phyloP scores from a whole-genome alignment of 2,329 filamentous ascomycete genomes.

The Cryoendolithus antarcticus region DNA sequence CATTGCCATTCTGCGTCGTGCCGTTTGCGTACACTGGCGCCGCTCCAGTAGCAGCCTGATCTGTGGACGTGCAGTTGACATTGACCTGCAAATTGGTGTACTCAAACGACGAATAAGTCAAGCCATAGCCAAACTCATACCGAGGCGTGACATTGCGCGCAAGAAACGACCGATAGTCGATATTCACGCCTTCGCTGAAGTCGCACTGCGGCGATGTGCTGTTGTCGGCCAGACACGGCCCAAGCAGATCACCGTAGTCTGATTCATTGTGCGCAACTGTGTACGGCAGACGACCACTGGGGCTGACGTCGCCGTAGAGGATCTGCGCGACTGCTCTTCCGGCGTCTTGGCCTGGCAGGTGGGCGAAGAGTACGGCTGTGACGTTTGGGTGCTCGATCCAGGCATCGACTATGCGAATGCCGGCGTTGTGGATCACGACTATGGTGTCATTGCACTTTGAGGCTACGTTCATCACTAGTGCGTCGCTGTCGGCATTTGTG shows the following conservation, averaged over 20 bases:
- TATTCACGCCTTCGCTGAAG: slow-evolving; percentile 25
- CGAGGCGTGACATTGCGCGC: slow-evolving; percentile 19
- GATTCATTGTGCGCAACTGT: slow-evolving; percentile 45
- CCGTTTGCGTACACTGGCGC: slow-evolving; percentile 18
- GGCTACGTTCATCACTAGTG: slow-evolving; percentile 45
- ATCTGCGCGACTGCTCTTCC: slow-evolving; percentile 44
- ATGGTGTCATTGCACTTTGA: slow-evolving; percentile 49
- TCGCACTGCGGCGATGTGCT: slow-evolving; percentile 19
- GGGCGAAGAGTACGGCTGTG: slow-evolving; percentile 51
- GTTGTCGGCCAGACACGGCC: slow-evolving; percentile 15
- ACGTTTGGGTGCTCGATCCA: slow-evolving; percentile 54
- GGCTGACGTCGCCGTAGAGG: slow-evolving; percentile 45
- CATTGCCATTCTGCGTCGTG: slow-evolving; percentile 17
- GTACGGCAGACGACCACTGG: slow-evolving; percentile 49
- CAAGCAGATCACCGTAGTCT: slow-evolving; percentile 41
- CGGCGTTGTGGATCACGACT: slow-evolving; percentile 54
- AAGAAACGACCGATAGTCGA: slow-evolving; percentile 25
- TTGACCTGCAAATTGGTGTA: slow-evolving; percentile 19
- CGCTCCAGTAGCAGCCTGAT: slow-evolving; percentile 6
- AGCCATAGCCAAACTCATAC: slow-evolving; percentile 25
- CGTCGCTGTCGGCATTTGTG: slow-evolving; percentile 36
- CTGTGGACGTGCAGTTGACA: slow-evolving; percentile 17
- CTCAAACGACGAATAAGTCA: slow-evolving; percentile 26
- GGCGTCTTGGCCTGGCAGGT: slow-evolving; percentile 52
- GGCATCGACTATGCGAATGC: slow-evolving; percentile 45